Conservation (phyloP, 2,329 filamentous ascomycete genomes). For the Verticillium tricorpus region DNA sequence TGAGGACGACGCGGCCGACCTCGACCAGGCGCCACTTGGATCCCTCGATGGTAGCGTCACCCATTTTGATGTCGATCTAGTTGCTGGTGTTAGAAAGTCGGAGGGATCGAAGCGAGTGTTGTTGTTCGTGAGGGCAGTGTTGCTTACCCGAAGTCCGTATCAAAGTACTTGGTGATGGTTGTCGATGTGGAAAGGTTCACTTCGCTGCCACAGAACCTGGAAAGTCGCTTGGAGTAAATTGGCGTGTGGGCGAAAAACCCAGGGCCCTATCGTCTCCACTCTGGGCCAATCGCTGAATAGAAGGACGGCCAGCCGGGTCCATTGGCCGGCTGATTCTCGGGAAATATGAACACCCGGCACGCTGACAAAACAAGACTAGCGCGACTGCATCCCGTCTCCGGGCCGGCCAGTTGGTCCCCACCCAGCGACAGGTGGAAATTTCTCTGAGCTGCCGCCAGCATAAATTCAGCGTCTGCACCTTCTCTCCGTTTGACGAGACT, state of each 20-base stretch:
- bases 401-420: background rate
- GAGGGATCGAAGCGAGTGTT: constrained; percentile 18
- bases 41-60: constrained; percentile 76
- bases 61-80: constrained; percentile 67
- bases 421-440: background rate
- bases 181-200: constrained; percentile 1
- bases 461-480: background rate
- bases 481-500: background rate
- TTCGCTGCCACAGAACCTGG: background rate
- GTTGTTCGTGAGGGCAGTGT: background rate
- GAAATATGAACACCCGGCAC: background rate
- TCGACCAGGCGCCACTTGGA: constrained; percentile 94
- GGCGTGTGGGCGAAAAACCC: background rate
- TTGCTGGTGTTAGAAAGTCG: constrained; percentile 18
- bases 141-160: constrained; percentile 3
- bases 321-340: background rate
- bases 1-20: constrained; percentile 94
- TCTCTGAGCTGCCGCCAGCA: background rate
- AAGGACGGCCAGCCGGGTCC: background rate
- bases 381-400: background rate
- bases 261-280: background rate
- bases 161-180: constrained; percentile 1
- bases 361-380: background rate
- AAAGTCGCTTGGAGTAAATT: background rate
- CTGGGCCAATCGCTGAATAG: background rate